Percentiles rank a stretch among this genome's conserved stretches.
These are phyloP conservation scores for Aspergillus conjunctus DNA, from an alignment of 495 filamentous ascomycete genomes.

Conservation along the genomic window DNA sequence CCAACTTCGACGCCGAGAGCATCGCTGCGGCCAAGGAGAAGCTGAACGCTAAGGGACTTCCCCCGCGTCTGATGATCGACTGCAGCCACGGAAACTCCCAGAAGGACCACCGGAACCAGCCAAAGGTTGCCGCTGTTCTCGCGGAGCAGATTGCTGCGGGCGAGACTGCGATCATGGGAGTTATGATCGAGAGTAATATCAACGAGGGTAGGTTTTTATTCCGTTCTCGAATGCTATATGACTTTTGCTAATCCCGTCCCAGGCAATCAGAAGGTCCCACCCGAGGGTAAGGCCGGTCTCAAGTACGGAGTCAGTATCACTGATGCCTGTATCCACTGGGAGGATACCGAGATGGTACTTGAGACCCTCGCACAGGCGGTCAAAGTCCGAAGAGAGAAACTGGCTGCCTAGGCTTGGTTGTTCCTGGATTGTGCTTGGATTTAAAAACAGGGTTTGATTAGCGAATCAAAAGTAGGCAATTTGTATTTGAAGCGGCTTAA, in stretches of 20 bases:
- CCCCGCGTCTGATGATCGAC: constrained; percentile 89
- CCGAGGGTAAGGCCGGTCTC: constrained; percentile 83
- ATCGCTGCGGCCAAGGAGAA: constrained; percentile 75
- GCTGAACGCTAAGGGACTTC: constrained; percentile 64
- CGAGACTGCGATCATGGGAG: constrained; percentile 89
- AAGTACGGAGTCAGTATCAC: constrained; percentile 98
- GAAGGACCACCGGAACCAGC: constrained; percentile 97
- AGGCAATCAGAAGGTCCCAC: constrained; percentile 90
- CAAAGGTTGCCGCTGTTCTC: constrained; percentile 82
- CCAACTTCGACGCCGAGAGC: constrained; percentile 88
- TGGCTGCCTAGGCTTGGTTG: constrained; percentile 22
- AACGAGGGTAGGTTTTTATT: constrained; percentile 69
- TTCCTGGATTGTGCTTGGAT: neutral
- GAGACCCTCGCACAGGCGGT: constrained; percentile 80
- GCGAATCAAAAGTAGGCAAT: neutral
- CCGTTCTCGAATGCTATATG: constrained; percentile 7
- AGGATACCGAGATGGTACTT: constrained; percentile 83
- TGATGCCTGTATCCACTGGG: constrained; percentile 95
- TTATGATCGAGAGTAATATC: constrained; percentile 99
- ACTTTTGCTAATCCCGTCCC: constrained; percentile 9
- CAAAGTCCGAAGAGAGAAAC: constrained; percentile 48
- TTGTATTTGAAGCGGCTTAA: too few species aligned
- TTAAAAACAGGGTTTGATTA: neutral
- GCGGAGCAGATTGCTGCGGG: constrained; percentile 83
- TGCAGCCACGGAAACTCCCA: constrained; percentile 96